Evolutionary conservation across 1,139 yeast species (phyloP), one percentile per base, ranked within the genome.

Genomic region (Suhomyces choctaworum): DNA sequence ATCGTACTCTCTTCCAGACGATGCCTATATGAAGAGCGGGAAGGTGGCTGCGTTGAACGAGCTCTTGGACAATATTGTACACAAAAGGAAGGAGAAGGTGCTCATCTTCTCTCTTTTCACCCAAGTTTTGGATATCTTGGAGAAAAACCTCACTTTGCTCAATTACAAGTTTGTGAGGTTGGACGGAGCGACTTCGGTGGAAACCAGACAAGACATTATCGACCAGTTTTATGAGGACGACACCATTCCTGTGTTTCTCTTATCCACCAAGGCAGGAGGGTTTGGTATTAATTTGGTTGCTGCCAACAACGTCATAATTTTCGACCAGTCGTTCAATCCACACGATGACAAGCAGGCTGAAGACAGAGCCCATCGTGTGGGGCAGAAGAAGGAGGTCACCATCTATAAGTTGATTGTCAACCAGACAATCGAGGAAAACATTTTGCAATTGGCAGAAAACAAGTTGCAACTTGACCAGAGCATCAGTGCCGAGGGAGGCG

Each of bases 261-360:
- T 92, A 27, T 86, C 96, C 7, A 92, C 99, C 3, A 88, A 87
- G 56, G 98, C 98, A 0, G 99, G 98, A 52, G 98, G 98, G 1
- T 92, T 92, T 63, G 98, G 98, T 41, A 92, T 92, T 60, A 92
- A 92, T 54, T 73, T 92, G 49, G 95, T 95, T 3, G 95, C 96
- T 52, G 98, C 99, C 7, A 92, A 89, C 54, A 80, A 83, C 42
- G 98, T 92, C 3, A 74, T 92, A 36, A 86, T 94, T 23, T 90
- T 82, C 52, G 99, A 92, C 57, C 92, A 89, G 56, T 84, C 95
- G 31, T 92, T 92, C 64, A 92, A 92, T 52, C 99, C 99, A 0
- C 98, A 94, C 58, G 98, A 92, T 58, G 99, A 92, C 56, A 85
- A 84, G 55, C 99, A 92, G 64, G 99, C 99, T 0, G 98, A 94